phyloP scores from a whole-genome alignment of 768 basidiomycete genomes.

The Russula brevipes region DNA sequence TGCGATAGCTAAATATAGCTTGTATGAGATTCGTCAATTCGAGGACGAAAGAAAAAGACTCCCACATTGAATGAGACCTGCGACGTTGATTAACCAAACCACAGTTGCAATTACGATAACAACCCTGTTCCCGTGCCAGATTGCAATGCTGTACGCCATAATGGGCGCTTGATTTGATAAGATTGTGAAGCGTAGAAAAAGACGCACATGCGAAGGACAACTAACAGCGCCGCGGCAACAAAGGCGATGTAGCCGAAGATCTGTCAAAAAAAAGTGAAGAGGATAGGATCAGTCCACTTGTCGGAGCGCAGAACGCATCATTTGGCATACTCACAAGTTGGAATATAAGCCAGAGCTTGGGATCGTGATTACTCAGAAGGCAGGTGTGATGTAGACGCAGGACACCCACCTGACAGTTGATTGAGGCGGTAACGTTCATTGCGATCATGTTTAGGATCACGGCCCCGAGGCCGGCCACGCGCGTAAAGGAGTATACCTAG shows the following conservation, averaged over 20 bases:
- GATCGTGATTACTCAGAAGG: neutral
- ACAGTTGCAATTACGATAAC: neutral
- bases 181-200: neutral
- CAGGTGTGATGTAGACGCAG: no score
- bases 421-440: neutral
- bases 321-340: neutral
- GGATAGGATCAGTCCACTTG: neutral
- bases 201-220: conserved; percentile 8
- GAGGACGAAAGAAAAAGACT: neutral
- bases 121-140: neutral
- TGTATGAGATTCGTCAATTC: neutral
- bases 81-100: neutral
- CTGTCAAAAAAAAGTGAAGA: neutral
- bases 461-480: neutral
- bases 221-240: neutral
- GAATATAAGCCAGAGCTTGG: neutral
- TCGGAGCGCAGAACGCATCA: neutral
- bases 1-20: neutral
- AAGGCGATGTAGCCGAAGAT: neutral
- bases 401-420: conserved; percentile 15
- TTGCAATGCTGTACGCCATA: neutral
- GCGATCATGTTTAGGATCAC: conserved; percentile 3
- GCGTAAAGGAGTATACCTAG: conserved; percentile 15
- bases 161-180: neutral
- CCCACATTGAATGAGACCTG: neutral